Percentiles rank a stretch among this genome's conserved stretches.
phyloP scores from a whole-genome alignment of 768 basidiomycete species.

The Suillus hirtellus region DNA sequence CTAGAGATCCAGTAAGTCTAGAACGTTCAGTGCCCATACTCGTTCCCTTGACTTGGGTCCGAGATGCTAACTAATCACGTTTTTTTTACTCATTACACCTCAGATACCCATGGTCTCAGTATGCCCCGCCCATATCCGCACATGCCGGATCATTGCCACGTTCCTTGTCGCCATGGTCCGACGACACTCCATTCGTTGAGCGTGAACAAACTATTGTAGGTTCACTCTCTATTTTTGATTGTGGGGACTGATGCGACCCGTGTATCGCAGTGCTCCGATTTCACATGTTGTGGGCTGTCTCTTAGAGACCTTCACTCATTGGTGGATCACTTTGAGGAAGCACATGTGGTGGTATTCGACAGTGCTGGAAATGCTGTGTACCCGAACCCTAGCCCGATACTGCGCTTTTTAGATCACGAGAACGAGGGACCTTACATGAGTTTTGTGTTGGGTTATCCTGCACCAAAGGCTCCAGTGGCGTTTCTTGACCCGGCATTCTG shows the following conservation, averaged over 20 bases:
- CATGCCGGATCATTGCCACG: neutral
- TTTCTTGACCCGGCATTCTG: neutral
- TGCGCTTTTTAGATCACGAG: constrained; percentile 17
- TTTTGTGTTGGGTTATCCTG: constrained; percentile 34
- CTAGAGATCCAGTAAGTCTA: constrained; percentile 2
- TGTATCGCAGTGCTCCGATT: constrained; percentile 40
- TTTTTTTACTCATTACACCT: neutral
- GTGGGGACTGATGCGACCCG: neutral
- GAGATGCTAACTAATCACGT: neutral
- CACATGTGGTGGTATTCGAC: constrained; percentile 36
- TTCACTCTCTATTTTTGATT: neutral
- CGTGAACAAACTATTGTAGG: constrained; percentile 26
- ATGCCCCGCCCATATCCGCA: constrained; percentile 7
- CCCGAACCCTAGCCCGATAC: constrained; percentile 19
- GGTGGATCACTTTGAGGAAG: constrained; percentile 51
- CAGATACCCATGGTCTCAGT: constrained; percentile 10
- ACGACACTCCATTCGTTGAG: constrained; percentile 6
- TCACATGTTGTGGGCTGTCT: constrained; percentile 47
- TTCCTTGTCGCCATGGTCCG: constrained; percentile 16
- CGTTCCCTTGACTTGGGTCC: neutral
- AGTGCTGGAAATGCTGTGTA: constrained; percentile 35
- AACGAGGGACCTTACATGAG: constrained; percentile 50
- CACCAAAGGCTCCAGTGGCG: neutral
- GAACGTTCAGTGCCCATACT: neutral
- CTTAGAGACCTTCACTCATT: constrained; percentile 51